These are phyloP conservation scores for Pseudocercospora ulei DNA, from an alignment of 2,329 filamentous ascomycete species.

Conservation along the genomic window DNA sequence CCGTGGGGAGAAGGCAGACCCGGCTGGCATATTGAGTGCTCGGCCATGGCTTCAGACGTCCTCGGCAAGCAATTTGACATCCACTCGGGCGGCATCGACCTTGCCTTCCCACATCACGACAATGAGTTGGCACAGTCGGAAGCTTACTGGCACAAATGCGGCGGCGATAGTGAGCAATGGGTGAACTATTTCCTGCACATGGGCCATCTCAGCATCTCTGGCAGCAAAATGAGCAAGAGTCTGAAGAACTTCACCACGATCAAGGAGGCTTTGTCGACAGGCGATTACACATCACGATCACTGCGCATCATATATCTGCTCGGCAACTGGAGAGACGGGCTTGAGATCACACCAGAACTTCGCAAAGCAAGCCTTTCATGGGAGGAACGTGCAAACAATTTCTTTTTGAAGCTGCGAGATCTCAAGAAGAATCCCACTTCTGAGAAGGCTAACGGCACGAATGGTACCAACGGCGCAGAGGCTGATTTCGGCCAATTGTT, in stretches of 20 bases:
- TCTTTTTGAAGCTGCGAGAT: conserved; percentile 53
- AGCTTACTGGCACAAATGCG: conserved; percentile 57
- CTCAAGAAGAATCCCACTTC: conserved; percentile 30
- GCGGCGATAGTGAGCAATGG: conserved; percentile 53
- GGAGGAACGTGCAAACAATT: conserved; percentile 69
- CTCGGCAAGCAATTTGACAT: conserved; percentile 80
- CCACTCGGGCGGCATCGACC: conserved; percentile 83
- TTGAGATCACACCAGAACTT: conserved; percentile 76
- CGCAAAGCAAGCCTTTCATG: conserved; percentile 59
- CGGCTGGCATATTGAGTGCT: conserved; percentile 97
- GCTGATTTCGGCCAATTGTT: conserved; percentile 41
- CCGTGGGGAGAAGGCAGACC: conserved; percentile 80
- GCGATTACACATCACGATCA: conserved; percentile 65
- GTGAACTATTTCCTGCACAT: conserved; percentile 95
- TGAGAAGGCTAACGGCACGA: conserved; percentile 12
- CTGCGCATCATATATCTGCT: conserved; percentile 80
- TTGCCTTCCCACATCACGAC: conserved; percentile 85
- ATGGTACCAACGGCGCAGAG: conserved; percentile 30
- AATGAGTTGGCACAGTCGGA: conserved; percentile 87
- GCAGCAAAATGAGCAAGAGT: conserved; percentile 92
- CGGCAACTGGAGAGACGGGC: conserved; percentile 79
- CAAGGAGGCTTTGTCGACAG: conserved; percentile 60
- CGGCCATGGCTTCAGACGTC: conserved; percentile 86
- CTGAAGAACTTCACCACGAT: conserved; percentile 96
- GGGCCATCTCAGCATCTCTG: conserved; percentile 80